Base-by-base conservation (phyloP, 176 grass and related monocot species). In the Oryza punctata region DNA sequence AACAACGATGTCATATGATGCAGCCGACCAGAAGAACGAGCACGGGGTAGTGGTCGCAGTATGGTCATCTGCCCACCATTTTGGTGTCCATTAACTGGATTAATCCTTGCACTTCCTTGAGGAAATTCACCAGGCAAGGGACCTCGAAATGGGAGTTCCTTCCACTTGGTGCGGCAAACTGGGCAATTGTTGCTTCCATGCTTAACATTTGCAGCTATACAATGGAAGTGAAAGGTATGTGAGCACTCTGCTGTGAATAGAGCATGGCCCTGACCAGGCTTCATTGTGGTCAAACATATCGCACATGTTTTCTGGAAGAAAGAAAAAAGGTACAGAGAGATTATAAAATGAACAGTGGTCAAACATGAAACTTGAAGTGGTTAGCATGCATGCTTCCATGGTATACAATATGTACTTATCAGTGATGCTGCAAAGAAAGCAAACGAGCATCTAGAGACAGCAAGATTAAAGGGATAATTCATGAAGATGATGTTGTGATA, bases 171-270 rank as follows among this genome's bases (percentile, higher is more conserved):
- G 63, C 81, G 87, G 40, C 91, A 97, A 61, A 94, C 86, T 63
- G 94, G 91, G 47, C 91, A 94, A 12, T 82, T 86, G 82, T 71
- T 90, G 81, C 90, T 97, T 41, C 89, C 94, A 23, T 96, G 88
- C 83, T 91, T 96, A 74, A 96, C 91, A 89, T 93, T 96, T 76
- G 94, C 86, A 78, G 88, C 81, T 87, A 96, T 96, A 40, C 94
- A 96, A 38, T 96, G 94, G 76, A 96, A 96, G 47, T 96, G 94
- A 59, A 96, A 96, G 41, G 91, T 93, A 69, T 96, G 94, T 3
- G 88, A 91, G 72, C 94, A 96, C 81, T 96, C 94, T 61, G 94
- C 94, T 61, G 94, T 96, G 81, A 96, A 96, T 41, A 96, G 79
- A 67, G 94, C 94, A 85, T 96, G 91, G 1, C 91, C 94, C 73